These are phyloP conservation scores for Lizanozyma gosingica DNA, from an alignment of 1,139 yeast species.

Conservation along the genomic window DNA sequence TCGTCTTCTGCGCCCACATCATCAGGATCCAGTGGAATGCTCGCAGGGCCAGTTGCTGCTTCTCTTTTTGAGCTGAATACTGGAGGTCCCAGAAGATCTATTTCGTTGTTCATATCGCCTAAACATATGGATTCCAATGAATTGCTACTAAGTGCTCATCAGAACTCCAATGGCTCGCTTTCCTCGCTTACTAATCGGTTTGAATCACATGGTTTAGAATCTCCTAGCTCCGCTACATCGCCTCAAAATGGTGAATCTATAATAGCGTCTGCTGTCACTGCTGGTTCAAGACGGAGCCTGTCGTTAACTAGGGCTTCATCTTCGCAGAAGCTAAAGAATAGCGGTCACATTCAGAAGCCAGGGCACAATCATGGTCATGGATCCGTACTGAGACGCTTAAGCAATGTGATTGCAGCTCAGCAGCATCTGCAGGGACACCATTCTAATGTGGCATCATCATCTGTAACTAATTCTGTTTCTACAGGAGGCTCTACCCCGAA, in stretches of 20 bases:
- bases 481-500: not conserved
- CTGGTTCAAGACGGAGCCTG: constrained; percentile 11
- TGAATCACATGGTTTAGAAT: constrained; percentile 20
- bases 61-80: constrained; percentile 1
- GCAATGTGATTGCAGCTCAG: not conserved
- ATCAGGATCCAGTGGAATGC: constrained; percentile 5
- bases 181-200: constrained; percentile 20
- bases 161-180: constrained; percentile 10
- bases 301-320: constrained; percentile 8
- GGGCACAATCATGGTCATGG: constrained; percentile 8
- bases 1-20: constrained; percentile 2
- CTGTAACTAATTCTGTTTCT: too few relatives aligned
- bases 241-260: constrained; percentile 5
- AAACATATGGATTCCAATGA: not conserved
- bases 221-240: constrained; percentile 14
- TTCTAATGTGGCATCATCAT: not conserved
- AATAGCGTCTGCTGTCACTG: constrained; percentile 6
- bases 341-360: constrained; percentile 27
- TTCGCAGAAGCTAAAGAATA: constrained; percentile 17
- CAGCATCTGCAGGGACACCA: not conserved
- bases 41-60: not conserved
- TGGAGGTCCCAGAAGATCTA: constrained; percentile 1
- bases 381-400: not conserved
- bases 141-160: constrained; percentile 6
- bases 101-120: constrained; percentile 1